Base-by-base conservation (phyloP, 148 eudicot genomes). In the Rhododendron williamsianum region DNA sequence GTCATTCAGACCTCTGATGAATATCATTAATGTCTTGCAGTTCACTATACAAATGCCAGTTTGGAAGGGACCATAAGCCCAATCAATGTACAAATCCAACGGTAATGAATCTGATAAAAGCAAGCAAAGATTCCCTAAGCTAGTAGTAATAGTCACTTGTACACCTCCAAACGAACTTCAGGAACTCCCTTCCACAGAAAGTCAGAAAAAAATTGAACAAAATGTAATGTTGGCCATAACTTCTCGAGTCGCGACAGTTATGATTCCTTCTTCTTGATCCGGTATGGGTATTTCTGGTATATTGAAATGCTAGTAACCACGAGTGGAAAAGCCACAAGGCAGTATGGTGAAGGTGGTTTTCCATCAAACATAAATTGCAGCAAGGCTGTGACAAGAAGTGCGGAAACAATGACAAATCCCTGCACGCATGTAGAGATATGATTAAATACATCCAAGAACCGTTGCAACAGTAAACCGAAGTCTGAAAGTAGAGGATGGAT, bases 331-430 rank as follows among this genome's bases (percentile, higher is more conserved):
- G 98, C 98, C 87, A 94, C 88, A 80, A 97, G 95, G 88, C 98
- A 97, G 89, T 91, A 97, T 25, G 89, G 81, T 51, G 98, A 94
- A 67, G 99, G 98, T 58, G 93, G 93, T 87, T 90, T 95, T 33
- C 99, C 98, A 30, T 95, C 99, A 85, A 97, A 93, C 86, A 95
- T 81, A 82, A 90, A 94, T 81, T 97, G 99, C 88, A 97, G 87
- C 91, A 97, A 90, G 43, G 99, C 99, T 10, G 99, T 95, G 81
- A 95, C 98, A 13, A 97, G 90, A 80, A 97, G 98, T 19, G 99
- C 98, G 74, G 98, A 97, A 83, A 97, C 99, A 88, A 95, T 97
- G 76, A 97, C 96, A 88, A 97, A 97, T 30, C 98, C 99, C 99
- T 97, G 94, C 92, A 93, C 25, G 82, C 36, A 77, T 73, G 82